Percentiles rank a stretch among this genome's conserved stretches.
phyloP scores from a whole-genome alignment of 1,139 yeast species.

The Scheffersomyces titani region DNA sequence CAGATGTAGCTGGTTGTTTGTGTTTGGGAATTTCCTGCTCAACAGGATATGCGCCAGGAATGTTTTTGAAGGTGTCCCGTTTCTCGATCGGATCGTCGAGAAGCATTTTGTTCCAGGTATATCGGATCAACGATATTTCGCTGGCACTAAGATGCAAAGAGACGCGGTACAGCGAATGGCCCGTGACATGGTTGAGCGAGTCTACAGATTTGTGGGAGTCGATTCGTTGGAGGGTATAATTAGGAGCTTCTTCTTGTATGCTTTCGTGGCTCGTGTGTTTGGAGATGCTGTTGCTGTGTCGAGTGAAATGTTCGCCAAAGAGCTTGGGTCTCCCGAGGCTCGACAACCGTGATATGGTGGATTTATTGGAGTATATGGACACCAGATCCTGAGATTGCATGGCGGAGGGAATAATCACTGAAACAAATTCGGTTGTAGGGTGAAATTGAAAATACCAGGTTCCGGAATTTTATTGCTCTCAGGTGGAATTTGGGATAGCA shows the following conservation, averaged over 20 bases:
- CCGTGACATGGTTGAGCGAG: neutral
- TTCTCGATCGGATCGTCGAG: conserved; percentile 34
- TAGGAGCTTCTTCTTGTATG: neutral
- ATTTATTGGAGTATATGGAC: neutral
- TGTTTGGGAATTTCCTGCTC: conserved; percentile 13
- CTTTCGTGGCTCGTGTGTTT: neutral
- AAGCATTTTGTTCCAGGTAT: conserved; percentile 48
- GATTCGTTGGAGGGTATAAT: neutral
- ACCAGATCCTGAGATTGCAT: neutral
- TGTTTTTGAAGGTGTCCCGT: conserved; percentile 15
- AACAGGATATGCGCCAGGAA: conserved; percentile 33
- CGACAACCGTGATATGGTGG: neutral
- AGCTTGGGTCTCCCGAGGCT: neutral
- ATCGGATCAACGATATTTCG: conserved; percentile 43
- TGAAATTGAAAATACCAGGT: neutral
- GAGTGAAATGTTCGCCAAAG: neutral
- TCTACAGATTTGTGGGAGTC: neutral
- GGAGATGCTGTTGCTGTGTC: neutral
- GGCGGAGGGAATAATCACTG: neutral
- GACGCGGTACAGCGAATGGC: conserved; percentile 11
- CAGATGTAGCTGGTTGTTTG: conserved; percentile 16
- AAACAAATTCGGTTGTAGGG: neutral
- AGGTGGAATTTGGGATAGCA: neutral
- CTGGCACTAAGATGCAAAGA: conserved; percentile 27
- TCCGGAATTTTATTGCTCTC: neutral